Conservation (phyloP, 2,329 filamentous ascomycete species). For the Diaporthe destruens region DNA sequence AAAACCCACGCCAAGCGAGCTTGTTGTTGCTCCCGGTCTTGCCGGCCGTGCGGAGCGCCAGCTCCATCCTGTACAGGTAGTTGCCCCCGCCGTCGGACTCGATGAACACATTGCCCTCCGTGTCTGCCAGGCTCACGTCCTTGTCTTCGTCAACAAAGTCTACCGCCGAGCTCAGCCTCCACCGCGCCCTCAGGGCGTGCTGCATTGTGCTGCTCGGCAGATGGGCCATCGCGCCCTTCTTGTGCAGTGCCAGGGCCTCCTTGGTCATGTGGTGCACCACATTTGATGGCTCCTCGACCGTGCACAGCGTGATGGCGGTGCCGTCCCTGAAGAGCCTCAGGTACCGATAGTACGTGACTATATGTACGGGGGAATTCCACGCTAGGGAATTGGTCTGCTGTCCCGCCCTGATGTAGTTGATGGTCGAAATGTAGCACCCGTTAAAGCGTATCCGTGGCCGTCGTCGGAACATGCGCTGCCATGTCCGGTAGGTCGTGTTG, state of each 20-base stretch:
- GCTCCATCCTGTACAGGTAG: constrained; percentile 87
- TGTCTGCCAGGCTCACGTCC: constrained; percentile 53
- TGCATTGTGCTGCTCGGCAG: constrained; percentile 72
- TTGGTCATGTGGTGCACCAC: constrained; percentile 87
- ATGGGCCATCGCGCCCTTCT: constrained; percentile 53
- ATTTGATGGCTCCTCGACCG: constrained; percentile 84
- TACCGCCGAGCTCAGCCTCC: constrained; percentile 58
- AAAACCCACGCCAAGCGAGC: constrained; percentile 88
- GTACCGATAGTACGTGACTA: constrained; percentile 98
- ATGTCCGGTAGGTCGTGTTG: constrained; percentile 61
- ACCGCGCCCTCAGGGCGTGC: constrained; percentile 71
- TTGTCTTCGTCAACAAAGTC: constrained; percentile 48
- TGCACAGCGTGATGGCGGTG: constrained; percentile 82
- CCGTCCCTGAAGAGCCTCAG: constrained; percentile 95
- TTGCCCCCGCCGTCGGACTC: constrained; percentile 87
- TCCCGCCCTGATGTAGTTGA: constrained; percentile 92
- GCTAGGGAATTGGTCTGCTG: constrained; percentile 78
- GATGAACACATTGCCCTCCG: constrained; percentile 79
- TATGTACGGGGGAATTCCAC: constrained; percentile 88
- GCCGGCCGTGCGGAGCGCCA: constrained; percentile 76
- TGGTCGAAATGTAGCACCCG: constrained; percentile 95
- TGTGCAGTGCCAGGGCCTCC: constrained; percentile 70
- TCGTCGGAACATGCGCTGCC: constrained; percentile 80
- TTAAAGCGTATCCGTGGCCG: constrained; percentile 93
- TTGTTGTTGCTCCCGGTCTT: constrained; percentile 83